These are phyloP conservation scores for Phanerodontia chrysosporium DNA, from an alignment of 768 basidiomycete genomes.

Conservation along the genomic window DNA sequence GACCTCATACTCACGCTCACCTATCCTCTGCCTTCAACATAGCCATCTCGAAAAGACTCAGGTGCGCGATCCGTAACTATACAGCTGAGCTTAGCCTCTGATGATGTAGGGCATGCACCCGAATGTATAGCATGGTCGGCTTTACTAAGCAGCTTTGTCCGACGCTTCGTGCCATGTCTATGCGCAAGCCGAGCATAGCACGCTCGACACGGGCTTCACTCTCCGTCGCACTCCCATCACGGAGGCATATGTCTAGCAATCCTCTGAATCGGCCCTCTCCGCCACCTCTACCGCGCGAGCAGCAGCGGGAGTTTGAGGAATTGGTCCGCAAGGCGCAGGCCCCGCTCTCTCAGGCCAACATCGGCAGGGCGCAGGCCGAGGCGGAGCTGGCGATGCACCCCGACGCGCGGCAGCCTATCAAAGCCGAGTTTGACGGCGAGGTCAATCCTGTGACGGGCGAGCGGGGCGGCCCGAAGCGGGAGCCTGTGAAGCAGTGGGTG, in stretches of 20 bases:
- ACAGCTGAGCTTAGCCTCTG: no score
- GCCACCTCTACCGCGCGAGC: conserved; percentile 64
- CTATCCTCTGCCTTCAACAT: no score
- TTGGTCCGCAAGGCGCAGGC: conserved; percentile 61
- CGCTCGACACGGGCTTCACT: conserved; percentile 1
- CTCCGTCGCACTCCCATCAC: neutral
- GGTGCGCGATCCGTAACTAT: no score
- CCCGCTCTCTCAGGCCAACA: conserved; percentile 30
- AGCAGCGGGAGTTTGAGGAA: conserved; percentile 87
- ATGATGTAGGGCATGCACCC: no score
- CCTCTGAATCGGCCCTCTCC: conserved; percentile 60
- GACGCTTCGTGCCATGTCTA: neutral
- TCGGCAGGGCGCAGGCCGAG: conserved; percentile 20
- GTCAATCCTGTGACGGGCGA: conserved; percentile 82
- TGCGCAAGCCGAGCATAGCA: neutral
- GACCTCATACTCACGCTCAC: no score
- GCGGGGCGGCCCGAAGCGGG: conserved; percentile 80
- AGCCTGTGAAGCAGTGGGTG: conserved; percentile 65
- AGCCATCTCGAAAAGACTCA: no score
- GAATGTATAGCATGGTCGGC: neutral
- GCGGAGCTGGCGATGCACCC: conserved; percentile 56
- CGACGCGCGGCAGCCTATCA: conserved; percentile 56
- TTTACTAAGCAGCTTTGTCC: neutral
- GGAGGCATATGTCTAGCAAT: conserved; percentile 17
- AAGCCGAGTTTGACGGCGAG: conserved; percentile 76